These are phyloP conservation scores for Pleurozium schreberi DNA, from an alignment of 225 moss, liverwort and hornwort species.

Conservation along the genomic window DNA sequence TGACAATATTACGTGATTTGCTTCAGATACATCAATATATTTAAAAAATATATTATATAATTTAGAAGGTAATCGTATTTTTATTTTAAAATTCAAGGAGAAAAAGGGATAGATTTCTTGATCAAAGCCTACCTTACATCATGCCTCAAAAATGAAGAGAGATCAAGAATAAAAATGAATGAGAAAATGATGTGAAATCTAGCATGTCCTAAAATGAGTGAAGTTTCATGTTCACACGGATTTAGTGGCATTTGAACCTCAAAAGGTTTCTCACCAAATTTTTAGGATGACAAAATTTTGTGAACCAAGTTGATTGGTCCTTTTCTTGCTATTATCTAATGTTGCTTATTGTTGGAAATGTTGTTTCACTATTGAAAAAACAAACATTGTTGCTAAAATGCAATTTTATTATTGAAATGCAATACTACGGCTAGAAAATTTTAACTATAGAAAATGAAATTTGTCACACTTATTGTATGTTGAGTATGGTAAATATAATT, in stretches of 20 bases:
- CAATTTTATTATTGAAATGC: neutral
- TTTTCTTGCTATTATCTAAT: neutral
- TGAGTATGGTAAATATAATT: neutral
- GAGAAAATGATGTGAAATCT: neutral
- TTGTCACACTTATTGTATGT: too few relatives aligned
- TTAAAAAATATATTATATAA: too few relatives aligned
- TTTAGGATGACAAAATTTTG: neutral
- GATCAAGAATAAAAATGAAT: neutral
- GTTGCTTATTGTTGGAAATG: too few relatives aligned
- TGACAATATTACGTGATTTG: neutral
- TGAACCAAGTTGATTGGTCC: neutral
- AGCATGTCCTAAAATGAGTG: neutral
- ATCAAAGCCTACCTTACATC: neutral
- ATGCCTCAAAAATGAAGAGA: neutral
- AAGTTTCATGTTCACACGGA: neutral
- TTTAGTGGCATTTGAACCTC: neutral
- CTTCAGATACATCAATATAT: fast-evolving
- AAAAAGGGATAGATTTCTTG: fast-evolving
- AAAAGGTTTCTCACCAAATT: fast-evolving
- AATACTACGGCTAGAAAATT: neutral
- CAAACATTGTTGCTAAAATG: neutral
- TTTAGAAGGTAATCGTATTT: neutral
- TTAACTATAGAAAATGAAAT: neutral
- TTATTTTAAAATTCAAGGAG: neutral
- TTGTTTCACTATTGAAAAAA: too few relatives aligned